A percentile compares a stretch with the other conserved stretches of the same genome.
These are phyloP conservation scores for Clarireedia hainanense DNA, from an alignment of 2,329 filamentous ascomycete genomes.

Conservation along the genomic window DNA sequence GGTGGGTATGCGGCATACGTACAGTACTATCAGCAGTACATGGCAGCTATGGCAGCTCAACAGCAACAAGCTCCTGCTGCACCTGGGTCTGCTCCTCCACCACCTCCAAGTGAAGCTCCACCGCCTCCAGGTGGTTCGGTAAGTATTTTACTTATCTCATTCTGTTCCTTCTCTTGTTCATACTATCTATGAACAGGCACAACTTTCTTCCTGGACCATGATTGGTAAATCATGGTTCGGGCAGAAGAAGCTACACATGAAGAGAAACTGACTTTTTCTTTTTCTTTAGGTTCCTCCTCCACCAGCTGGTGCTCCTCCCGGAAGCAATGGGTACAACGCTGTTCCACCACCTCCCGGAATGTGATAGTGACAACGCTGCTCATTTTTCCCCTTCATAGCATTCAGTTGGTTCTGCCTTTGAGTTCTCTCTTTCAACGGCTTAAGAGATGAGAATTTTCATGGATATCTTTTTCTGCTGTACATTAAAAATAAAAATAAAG, in stretches of 20 bases:
- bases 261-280: slow-evolving; percentile 8
- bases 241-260: not conserved
- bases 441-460: not conserved
- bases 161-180: not conserved
- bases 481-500: too few relatives aligned
- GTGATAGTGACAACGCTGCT: slow-evolving; percentile 20
- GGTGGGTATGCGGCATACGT: slow-evolving; percentile 75
- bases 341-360: slow-evolving; percentile 47
- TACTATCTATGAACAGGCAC: too few relatives aligned
- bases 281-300: slow-evolving; percentile 45
- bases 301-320: slow-evolving; percentile 45
- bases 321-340: slow-evolving; percentile 50
- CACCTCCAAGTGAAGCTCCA: slow-evolving; percentile 47
- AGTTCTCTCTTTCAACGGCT: not conserved
- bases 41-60: slow-evolving; percentile 45
- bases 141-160: slow-evolving; percentile 3
- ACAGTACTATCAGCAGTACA: slow-evolving; percentile 69
- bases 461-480: not conserved
- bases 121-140: slow-evolving; percentile 49
- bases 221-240: not conserved
- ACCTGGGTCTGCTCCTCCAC: slow-evolving; percentile 45
- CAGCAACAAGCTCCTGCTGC: slow-evolving; percentile 34
- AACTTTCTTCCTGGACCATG: not conserved
- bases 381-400: not conserved
- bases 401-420: not conserved